Base-by-base conservation (phyloP, 2,329 filamentous ascomycete genomes). In the Beauveria sp. region DNA sequence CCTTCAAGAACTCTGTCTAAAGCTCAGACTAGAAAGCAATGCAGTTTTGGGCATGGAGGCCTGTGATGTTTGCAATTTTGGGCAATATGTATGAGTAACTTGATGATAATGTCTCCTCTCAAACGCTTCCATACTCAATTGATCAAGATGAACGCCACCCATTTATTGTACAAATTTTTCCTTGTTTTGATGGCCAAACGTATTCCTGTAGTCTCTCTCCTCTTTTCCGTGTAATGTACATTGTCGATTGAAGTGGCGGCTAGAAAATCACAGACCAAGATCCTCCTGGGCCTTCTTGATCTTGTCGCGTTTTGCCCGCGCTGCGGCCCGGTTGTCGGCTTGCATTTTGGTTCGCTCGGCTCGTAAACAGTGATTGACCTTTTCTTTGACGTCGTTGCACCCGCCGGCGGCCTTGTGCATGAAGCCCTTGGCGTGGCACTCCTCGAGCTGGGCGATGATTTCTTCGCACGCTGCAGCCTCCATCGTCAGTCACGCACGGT, bases 371-470 rank as follows among this genome's bases (percentile, higher is more conserved):
- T 85, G 83, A 76, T 90, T 95, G 68, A 99, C 90, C 62, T 91
- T 80, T 48, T 85, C 81, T 76, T 99, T 99, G 65, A 89, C 84
- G 46, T 88, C 83, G 74, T 91, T 98, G 83, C 95, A 99, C 80
- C 89, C 91, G 62, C 95, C 95, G 64, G 91, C 79, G 1, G 90
- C 87, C 76, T 96, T 97, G 85, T 90, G 93, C 62, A 99, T 77
- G 77, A 99, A 99, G 60, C 95, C 95, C 63, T 84, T 84, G 38
- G 90, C 89, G 73, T 99, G 95, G 79, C 95, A 99, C 79, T 97
- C 91, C 71, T 98, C 95, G 67, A 99, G 90, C 53, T 90, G 89
- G 56, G 82, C 88, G 86, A 98, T 96, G 74, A 99, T 86, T 68
- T 96, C 92, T 75, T 93, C 91, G 83, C 95, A 99, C 71, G 89